phyloP scores from a whole-genome alignment of 129 eudicot genomes.

The Dittrichia graveolens region DNA sequence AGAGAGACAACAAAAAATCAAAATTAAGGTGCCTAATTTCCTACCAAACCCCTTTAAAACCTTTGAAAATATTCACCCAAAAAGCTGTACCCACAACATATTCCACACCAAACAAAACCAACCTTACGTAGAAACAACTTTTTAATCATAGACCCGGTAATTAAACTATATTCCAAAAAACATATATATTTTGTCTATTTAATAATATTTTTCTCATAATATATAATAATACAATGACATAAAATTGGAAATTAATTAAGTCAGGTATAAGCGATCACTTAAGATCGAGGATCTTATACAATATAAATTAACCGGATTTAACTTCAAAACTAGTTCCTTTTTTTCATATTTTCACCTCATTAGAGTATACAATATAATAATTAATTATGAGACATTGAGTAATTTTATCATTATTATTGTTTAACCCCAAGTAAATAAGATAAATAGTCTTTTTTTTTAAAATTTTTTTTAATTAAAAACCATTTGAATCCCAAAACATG shows the following conservation, averaged over 20 bases:
- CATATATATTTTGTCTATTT: neutral
- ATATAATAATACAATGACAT: neutral
- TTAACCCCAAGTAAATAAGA: too few relatives aligned
- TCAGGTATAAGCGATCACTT: too few relatives aligned
- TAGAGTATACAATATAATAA: too few relatives aligned
- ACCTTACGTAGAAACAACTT: slow-evolving; percentile 20
- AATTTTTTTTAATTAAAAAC: too few relatives aligned
- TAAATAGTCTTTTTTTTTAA: too few relatives aligned
- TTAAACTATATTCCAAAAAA: neutral
- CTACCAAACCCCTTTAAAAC: slow-evolving; percentile 37
- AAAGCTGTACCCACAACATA: slow-evolving; percentile 19
- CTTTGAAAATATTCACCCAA: slow-evolving; percentile 34
- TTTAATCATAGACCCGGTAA: slow-evolving; percentile 7
- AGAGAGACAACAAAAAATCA: slow-evolving; percentile 25
- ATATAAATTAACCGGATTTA: too few relatives aligned
- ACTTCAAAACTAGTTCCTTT: too few relatives aligned
- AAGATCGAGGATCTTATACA: too few relatives aligned
- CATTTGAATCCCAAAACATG: neutral
- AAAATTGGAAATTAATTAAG: too few relatives aligned
- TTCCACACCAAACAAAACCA: slow-evolving; percentile 46
- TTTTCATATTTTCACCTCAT: too few relatives aligned
- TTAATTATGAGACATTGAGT: too few relatives aligned
- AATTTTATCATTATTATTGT: too few relatives aligned
- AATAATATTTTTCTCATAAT: neutral
- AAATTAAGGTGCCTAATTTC: slow-evolving; percentile 34